Percentiles rank a stretch among this genome's conserved stretches.
Conservation (phyloP, 148 eudicot genomes). For the Vaccinium myrtillus region DNA sequence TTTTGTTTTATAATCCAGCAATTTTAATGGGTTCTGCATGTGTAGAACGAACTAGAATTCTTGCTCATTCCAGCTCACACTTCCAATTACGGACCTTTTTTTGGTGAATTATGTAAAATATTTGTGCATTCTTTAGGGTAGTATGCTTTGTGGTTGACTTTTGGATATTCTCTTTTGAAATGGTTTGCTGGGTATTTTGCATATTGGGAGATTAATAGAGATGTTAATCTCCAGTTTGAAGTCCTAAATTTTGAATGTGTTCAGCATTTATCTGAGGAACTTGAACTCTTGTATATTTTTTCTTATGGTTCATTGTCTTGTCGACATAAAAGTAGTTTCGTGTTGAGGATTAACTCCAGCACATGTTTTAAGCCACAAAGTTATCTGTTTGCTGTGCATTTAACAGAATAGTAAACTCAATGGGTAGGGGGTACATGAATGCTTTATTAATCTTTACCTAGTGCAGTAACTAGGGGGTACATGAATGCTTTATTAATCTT, state of each 20-base stretch:
- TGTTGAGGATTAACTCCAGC: constrained; percentile 1
- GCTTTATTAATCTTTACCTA: background rate
- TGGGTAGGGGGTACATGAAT: background rate
- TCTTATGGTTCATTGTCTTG: background rate
- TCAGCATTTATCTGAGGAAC: background rate
- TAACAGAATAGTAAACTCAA: constrained; percentile 5
- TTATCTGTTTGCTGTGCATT: background rate
- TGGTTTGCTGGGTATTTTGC: too few relatives aligned
- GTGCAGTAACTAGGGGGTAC: background rate
- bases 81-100: too few relatives aligned
- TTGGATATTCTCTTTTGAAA: too few relatives aligned
- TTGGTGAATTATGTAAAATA: too few relatives aligned
- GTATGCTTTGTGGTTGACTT: too few relatives aligned
- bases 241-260: background rate
- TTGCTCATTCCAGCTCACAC: too few relatives aligned
- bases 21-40: too few relatives aligned
- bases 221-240: background rate
- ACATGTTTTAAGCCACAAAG: background rate
- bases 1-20: too few relatives aligned
- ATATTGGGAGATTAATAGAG: background rate
- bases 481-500: background rate
- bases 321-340: background rate
- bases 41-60: too few relatives aligned
- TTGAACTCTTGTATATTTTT: constrained; percentile 25
- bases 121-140: too few relatives aligned